These are phyloP conservation scores for Lipomyces sp. DNA, from an alignment of 805 yeast genomes.

Conservation along the genomic window DNA sequence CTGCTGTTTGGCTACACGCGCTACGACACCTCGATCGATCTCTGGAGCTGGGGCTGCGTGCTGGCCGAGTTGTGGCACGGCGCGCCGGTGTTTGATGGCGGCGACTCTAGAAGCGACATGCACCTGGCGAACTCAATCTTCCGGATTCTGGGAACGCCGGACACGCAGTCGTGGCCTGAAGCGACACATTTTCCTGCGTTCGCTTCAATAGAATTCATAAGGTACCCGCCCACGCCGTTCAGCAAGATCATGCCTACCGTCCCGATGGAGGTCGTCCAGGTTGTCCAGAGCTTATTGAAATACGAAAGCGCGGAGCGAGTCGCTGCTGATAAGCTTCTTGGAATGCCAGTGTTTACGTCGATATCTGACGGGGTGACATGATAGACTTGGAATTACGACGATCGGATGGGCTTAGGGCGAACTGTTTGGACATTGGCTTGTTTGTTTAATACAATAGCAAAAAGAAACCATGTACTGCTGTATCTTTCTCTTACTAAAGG, in stretches of 20 bases:
- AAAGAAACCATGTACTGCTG: too few species aligned
- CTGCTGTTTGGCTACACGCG: conserved; percentile 56
- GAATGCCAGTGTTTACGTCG: background rate
- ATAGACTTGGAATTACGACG: too few species aligned
- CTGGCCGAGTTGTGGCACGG: conserved; percentile 48
- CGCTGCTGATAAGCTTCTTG: conserved; percentile 12
- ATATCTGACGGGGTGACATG: too few species aligned
- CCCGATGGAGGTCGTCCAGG: conserved; percentile 10
- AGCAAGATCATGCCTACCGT: conserved; percentile 11
- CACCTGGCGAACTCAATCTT: conserved; percentile 55
- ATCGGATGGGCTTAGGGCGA: too few species aligned
- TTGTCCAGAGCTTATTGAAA: conserved; percentile 3
- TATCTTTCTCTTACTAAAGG: too few species aligned
- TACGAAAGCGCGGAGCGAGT: conserved; percentile 15
- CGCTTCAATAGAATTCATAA: conserved; percentile 3
- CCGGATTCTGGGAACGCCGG: conserved; percentile 61
- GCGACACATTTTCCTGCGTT: conserved; percentile 13
- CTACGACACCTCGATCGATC: conserved; percentile 57
- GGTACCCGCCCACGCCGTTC: conserved; percentile 9
- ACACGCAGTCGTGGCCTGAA: conserved; percentile 42
- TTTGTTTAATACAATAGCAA: too few species aligned
- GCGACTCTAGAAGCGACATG: conserved; percentile 48
- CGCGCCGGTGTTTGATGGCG: conserved; percentile 43
- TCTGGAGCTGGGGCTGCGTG: conserved; percentile 70
- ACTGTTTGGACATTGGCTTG: too few species aligned